A percentile compares a stretch with the other conserved stretches of the same genome.
phyloP scores from a whole-genome alignment of 345 rosid species.

The Eucalyptus tenuipes region DNA sequence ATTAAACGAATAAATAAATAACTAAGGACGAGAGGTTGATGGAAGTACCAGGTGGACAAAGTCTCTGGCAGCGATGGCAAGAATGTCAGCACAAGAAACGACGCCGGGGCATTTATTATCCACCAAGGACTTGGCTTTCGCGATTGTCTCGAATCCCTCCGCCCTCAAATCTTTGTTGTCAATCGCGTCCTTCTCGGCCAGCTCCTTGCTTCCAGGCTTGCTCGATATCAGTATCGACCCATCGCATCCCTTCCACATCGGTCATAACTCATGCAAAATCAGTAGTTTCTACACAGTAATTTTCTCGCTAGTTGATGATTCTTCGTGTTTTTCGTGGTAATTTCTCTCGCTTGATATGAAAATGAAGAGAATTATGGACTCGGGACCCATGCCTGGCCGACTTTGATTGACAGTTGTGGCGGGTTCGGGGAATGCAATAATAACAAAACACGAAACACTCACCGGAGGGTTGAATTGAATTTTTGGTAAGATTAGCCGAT shows the following conservation, averaged over 20 bases:
- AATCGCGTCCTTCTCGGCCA: constrained; percentile 66
- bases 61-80: constrained; percentile 81
- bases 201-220: constrained; percentile 36
- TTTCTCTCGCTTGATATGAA: background rate
- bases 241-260: constrained; percentile 56
- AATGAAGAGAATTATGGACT: background rate
- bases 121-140: constrained; percentile 54
- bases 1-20: background rate
- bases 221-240: constrained; percentile 62
- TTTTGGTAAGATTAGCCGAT: background rate
- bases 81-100: constrained; percentile 86
- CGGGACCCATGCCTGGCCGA: background rate
- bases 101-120: constrained; percentile 73
- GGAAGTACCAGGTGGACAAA: constrained; percentile 41
- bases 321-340: rapidly evolving
- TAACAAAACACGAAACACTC: background rate
- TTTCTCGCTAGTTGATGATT: background rate
- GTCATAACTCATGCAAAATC: background rate
- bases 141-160: constrained; percentile 55
- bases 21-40: background rate
- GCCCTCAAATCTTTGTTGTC: constrained; percentile 51
- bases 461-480: background rate
- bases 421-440: background rate
- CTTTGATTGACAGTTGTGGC: background rate
- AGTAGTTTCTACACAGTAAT: background rate